Evolutionary conservation across 768 basidiomycete species (phyloP), one percentile per base, ranked within the genome.

Genomic region (Lepiota brunneoincarnata): DNA sequence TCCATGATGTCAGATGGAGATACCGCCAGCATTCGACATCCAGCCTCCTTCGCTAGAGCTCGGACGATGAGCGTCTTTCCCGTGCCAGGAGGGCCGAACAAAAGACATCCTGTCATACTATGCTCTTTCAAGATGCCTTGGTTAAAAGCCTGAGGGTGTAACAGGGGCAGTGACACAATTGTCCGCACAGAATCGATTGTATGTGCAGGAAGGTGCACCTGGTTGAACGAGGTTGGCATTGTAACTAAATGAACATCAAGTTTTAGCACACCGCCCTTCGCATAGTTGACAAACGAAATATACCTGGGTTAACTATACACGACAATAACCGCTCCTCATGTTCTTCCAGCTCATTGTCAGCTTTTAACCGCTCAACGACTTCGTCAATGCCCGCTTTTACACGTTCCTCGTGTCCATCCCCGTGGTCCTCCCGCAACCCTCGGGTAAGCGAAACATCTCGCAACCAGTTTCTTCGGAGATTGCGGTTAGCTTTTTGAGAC

Each of bases 1-100:
- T 97, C 93, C 86, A 95, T 93, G 42, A 98, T 90, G 64, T 98
- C 94, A 9, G 93, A 92, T 5, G 94, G 92, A 40, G 90, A 87
- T 44, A 98, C 78, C 10, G 86, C 82, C 64, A 98, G 72, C 94
- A 98, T 98, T 46, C 92, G 80, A 60, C 93, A 94, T 3, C 93
- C 95, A 44, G 92, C 92, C 68, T 97, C 94, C 63, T 89, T 90
- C 2, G 95, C 95, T 9, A 98, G 78, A 17, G 94, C 94, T 43
- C 93, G 84, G 9, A 93, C 92, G 9, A 93, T 79, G 14, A 95
- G 73, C 0, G 93, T 95, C 70, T 96, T 96, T 2, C 94, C 94
- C 10, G 80, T 82, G 39, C 94, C 94, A 14, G 91, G 93, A 49
- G 94, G 94, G 4, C 94, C 94, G 67, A 96, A 96, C 18, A 98